These are phyloP conservation scores for Magnolia officinalis DNA, from an alignment of 164 flowering plant genomes.

Conservation along the genomic window DNA sequence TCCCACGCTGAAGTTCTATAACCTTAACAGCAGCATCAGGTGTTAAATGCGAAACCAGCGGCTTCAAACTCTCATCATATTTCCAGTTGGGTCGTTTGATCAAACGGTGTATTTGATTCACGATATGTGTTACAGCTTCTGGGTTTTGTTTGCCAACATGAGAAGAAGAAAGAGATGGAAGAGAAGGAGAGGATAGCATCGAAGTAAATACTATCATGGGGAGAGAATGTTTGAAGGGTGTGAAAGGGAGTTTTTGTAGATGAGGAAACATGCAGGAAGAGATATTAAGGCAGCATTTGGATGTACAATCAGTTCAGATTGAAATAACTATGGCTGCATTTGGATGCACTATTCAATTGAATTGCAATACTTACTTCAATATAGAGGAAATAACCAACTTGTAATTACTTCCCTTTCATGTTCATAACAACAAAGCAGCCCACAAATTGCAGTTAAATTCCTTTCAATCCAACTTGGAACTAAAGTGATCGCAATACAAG, in stretches of 20 bases:
- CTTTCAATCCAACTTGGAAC: neutral
- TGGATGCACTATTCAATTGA: neutral
- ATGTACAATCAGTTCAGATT: no score
- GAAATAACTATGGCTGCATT: neutral
- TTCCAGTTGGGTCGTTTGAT: slow-evolving; percentile 28
- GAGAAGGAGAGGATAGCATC: neutral
- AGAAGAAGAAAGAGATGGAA: neutral
- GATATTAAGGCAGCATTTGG: neutral
- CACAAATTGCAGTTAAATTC: neutral
- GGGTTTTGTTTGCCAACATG: neutral
- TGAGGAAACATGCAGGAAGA: neutral
- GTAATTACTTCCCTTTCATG: no score
- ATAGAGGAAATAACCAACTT: no score
- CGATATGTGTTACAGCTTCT: slow-evolving; percentile 3
- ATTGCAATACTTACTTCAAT: neutral
- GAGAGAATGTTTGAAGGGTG: neutral
- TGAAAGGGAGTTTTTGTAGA: neutral
- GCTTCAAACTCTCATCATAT: slow-evolving; percentile 16
- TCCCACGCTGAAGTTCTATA: slow-evolving; percentile 15
- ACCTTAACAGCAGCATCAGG: slow-evolving; percentile 26
- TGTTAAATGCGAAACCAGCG: slow-evolving; percentile 30
- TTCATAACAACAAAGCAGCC: neutral
- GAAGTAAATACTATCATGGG: neutral
- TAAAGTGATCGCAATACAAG: neutral
- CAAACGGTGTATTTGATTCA: slow-evolving; percentile 10